Conservation (phyloP, 1,284 basidiomycete species). For the Mixia osmundae region DNA sequence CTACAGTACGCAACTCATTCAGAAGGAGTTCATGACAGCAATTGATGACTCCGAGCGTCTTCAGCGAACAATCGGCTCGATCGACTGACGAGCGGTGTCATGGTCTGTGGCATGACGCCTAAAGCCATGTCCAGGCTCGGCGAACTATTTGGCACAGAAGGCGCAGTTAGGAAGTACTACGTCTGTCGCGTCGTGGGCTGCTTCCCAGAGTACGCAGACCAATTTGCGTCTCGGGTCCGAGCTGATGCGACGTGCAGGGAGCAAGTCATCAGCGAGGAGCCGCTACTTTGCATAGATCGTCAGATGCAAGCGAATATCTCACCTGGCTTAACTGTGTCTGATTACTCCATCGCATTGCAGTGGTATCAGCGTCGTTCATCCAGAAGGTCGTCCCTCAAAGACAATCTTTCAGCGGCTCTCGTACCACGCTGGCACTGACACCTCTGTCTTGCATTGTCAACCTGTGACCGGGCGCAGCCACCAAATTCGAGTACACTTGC, state of each 20-base stretch:
- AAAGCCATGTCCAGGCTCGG: slow-evolving; percentile 47
- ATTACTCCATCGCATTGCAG: slow-evolving; percentile 12
- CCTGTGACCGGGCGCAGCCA: slow-evolving; percentile 49
- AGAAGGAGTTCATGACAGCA: background rate
- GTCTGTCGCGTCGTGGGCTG: slow-evolving; percentile 58
- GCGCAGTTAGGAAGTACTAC: slow-evolving; percentile 70
- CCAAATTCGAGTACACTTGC: slow-evolving; percentile 41
- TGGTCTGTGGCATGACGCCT: slow-evolving; percentile 69
- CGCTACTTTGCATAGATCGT: slow-evolving; percentile 72
- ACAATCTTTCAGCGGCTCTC: slow-evolving; percentile 69
- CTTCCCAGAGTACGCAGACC: slow-evolving; percentile 46
- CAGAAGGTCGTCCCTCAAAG: slow-evolving; percentile 70
- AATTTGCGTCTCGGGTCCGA: slow-evolving; percentile 2
- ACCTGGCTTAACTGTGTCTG: background rate
- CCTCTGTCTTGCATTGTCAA: slow-evolving; percentile 70
- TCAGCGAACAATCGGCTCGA: slow-evolving; percentile 85
- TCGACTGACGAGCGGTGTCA: slow-evolving; percentile 78
- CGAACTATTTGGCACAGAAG: slow-evolving; percentile 47
- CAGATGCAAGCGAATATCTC: slow-evolving; percentile 78
- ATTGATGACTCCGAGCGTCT: background rate
- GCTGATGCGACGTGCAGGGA: slow-evolving; percentile 28
- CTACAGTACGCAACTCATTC: slow-evolving; percentile 38
- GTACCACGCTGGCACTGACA: slow-evolving; percentile 60
- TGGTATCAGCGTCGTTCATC: slow-evolving; percentile 37
- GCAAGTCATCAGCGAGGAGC: slow-evolving; percentile 59